Base-by-base conservation (phyloP, 2,329 filamentous ascomycete genomes). In the Colletotrichum neosansevieriae region DNA sequence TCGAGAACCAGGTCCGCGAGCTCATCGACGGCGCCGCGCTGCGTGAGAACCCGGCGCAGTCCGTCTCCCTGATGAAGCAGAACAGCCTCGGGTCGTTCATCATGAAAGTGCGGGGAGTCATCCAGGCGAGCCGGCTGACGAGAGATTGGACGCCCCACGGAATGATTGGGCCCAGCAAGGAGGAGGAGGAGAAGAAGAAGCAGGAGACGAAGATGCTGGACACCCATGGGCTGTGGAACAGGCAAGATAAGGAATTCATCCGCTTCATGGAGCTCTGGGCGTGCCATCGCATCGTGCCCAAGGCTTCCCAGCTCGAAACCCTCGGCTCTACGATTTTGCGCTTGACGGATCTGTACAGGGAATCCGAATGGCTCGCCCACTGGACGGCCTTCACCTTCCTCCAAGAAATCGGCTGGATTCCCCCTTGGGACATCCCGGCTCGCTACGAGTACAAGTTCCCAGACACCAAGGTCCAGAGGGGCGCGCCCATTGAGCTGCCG, bases 361-460 rank as follows among this genome's bases (percentile, higher is more conserved):
- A 86, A 6, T 79, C 77, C 5, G 78, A 84, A 54, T 76, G 78
- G 57, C 79, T 89, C 42, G 81, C 83, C 24, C 76, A 80, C 13
- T 75, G 76, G 45, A 81, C 83, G 4, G 86, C 85, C 40, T 90
- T 88, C 84, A 84, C 88, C 1, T 93, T 94, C 71, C 79, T 96
- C 34, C 91, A 94, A 74, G 93, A 96, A 76, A 83, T 94, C 45
- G 92, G 92, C 11, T 88, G 89, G 60, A 85, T 94, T 47, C 80
- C 87, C 7, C 91, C 92, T 0, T 93, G 90, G 86, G 91, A 94
- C 73, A 87, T 93, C 54, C 85, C 85, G 3, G 82, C 87, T 4
- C 84, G 90, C 3, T 93, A 92, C 76, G 85, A 85, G 36, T 77
- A 86, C 53, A 82, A 86, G 17, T 82, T 90, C 24, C 87, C 88